Base-by-base conservation (phyloP, 2,329 filamentous ascomycete species). In the Aspergillus luchuensis region DNA sequence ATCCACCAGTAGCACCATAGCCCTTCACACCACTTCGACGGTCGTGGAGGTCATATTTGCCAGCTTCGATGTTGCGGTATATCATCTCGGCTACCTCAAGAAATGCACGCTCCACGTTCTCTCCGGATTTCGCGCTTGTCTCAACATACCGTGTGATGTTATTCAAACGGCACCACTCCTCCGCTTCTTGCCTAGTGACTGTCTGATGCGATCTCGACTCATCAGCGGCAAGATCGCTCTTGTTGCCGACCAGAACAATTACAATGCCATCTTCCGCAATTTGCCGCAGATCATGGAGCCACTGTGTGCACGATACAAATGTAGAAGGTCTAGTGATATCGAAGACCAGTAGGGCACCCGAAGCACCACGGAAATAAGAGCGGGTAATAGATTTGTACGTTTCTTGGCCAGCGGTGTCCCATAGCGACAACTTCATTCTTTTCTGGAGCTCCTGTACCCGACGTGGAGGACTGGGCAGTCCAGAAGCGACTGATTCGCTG, bases 201-300 rank as follows among this genome's bases (percentile, higher is more conserved):
- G 96, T 85, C 78, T 88, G 87, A 56, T 70, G 72, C 48, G 62
- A 60, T 15, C 80, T 59, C 67, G 80, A 67, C 68, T 76, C 67
- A 61, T 75, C 64, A 52, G 82, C 80, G 0, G 90, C 87, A 45
- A 98, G 82, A 78, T 99, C 95, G 36, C 87, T 87, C 79, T 99
- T 99, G 80, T 99, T 99, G 45, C 95, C 95, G 5, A 99, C 95
- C 5, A 99, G 81, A 19, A 99, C 89, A 15, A 98, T 91, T 49
- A 97, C 91, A 66, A 98, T 97, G 71, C 95, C 91, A 23, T 95
- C 91, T 78, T 98, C 95, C 53, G 95, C 95, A 69, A 98, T 97
- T 76, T 95, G 91, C 45, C 92, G 88, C 65, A 99, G 84, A 79
- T 99, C 95, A 71, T 94, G 88, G 48, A 98, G 87, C 95, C 95